Base-by-base conservation (phyloP, 441 rosid species). In the Populus hybrid region DNA sequence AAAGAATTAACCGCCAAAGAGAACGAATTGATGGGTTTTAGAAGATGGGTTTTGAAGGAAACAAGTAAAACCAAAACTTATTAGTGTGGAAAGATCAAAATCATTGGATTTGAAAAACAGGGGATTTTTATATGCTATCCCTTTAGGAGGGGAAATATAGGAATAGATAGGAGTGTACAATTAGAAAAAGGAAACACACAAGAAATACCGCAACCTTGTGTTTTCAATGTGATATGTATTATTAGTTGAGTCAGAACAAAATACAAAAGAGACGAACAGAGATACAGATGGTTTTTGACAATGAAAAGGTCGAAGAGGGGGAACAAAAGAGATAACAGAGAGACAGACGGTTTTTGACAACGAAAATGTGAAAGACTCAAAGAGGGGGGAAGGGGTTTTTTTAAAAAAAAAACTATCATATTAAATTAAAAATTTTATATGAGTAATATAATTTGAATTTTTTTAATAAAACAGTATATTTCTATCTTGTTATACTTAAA, bases 1-100 rank as follows among this genome's bases (percentile, higher is more conserved):
- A 14, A 65, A 68, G 28, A 45, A 28, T 16, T 50, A 10, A 38
- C 23, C 10, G 63, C 29, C 28, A 14, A 26, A 71, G 14, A n/a
- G 7, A 24, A 10, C 0, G 38, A 61, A 68, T n/a, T 29, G 21
- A 42, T 33, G 7, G 50, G n/a, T 38, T 73, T 74, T 14, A 28
- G 67, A 29, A 74, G 45, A 59, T 61, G 64, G 72, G 73, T 72
- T 26, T 66, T 56, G 18, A 53, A 45, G 74, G 7, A 18, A 4
- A 14, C 50, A 5, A 3, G 7, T 29, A 38, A 12, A 33, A 33
- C 36, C 29, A 0, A 1, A 69, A 76, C n/a, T 53, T 53, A 53
- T 5, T 16, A 2, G n/a, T 6, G 8, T 16, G 61, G 61, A 6
- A 53, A 53, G 61, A 53, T 53, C 61, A 53, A 53, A 16, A 53